phyloP scores from a whole-genome alignment of 2,329 filamentous ascomycete species.

The Fusarium buxicola region DNA sequence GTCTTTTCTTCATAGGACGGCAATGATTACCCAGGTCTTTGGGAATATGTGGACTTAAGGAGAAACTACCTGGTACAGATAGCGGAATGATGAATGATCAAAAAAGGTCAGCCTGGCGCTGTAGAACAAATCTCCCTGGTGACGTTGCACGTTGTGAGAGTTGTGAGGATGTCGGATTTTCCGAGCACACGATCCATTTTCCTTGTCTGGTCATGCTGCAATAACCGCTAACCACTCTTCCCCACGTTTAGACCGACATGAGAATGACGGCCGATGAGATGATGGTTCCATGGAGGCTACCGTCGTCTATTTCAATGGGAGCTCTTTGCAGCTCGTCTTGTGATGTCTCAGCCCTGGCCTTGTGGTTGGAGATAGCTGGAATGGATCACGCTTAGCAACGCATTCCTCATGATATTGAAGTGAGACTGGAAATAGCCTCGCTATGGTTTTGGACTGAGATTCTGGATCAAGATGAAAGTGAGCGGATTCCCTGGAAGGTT shows the following conservation, averaged over 20 bases:
- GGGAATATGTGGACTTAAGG: slow-evolving; percentile 50
- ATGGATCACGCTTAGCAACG: slow-evolving; percentile 54
- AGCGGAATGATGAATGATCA: slow-evolving; percentile 47
- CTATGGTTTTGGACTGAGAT: slow-evolving; percentile 17
- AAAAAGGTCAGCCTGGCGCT: slow-evolving; percentile 32
- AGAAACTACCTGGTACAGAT: slow-evolving; percentile 46
- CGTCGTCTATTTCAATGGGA: slow-evolving; percentile 1
- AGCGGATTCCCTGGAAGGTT: slow-evolving; percentile 24
- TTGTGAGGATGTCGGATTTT: slow-evolving; percentile 8
- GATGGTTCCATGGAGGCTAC: slow-evolving; percentile 1
- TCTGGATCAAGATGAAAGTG: slow-evolving; percentile 40
- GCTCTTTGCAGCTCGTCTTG: slow-evolving; percentile 15
- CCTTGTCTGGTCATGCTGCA: slow-evolving; percentile 1
- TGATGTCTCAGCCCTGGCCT: slow-evolving; percentile 18
- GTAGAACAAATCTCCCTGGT: slow-evolving; percentile 26
- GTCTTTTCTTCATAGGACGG: slow-evolving; percentile 51
- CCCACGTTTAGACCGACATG: slow-evolving; percentile 15
- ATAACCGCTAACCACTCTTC: background rate
- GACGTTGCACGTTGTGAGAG: slow-evolving; percentile 16
- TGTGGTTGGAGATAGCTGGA: slow-evolving; percentile 46
- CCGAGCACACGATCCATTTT: background rate
- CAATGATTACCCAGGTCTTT: slow-evolving; percentile 48
- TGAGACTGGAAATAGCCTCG: slow-evolving; percentile 48
- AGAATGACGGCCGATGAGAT: slow-evolving; percentile 9
- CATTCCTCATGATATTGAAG: slow-evolving; percentile 53